Base-by-base conservation (phyloP, 2,329 filamentous ascomycete species). In the Ophiosphaerella narmari region DNA sequence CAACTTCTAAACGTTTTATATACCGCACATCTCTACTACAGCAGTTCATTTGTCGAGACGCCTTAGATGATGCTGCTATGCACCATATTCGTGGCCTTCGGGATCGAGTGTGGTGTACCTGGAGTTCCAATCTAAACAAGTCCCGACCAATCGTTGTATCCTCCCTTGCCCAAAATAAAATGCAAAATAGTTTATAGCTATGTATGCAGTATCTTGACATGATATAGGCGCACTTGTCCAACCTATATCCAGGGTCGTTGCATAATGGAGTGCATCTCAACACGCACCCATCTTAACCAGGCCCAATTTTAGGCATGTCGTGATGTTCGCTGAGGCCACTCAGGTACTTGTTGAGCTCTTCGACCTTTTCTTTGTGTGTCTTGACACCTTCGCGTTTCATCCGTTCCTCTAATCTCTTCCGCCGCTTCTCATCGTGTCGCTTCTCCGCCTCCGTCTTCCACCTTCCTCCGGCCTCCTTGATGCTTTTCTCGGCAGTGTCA, bases 331-430 rank as follows among this genome's bases (percentile, higher is more conserved):
- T 96, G 67, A 99, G 76, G 59, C 87, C 89, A 59, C 90, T 94
- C 32, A 99, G 78, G 72, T 97, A 97, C 57, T 89, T 90, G 72
- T 99, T 99, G 63, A 97, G 78, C 72, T 97, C 91, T 73, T 97
- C 92, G 37, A 99, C 93, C 9, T 91, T 86, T 78, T 99, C 90
- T 73, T 97, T 97, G 75, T 99, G 94, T 26, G 92, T 96, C 80
- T 97, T 97, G 60, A 93, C 84, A 13, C 95, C 87, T 71, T 97
- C 92, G 12, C 88, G 85, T 68, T 89, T 86, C 38, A 95, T 78
- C 55, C 91, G 81, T 66, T 96, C 88, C 63, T 94, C 85, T 65
- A 97, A 78, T 78, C 90, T 84, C 76, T 91, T 94, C 72, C 85
- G 82, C 72, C 88, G 85, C 63, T 84, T 82, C 76, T 97, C 93